Evolutionary conservation across 257 asterid genomes (phyloP).

Genomic region (Eucommia ulmoides): DNA sequence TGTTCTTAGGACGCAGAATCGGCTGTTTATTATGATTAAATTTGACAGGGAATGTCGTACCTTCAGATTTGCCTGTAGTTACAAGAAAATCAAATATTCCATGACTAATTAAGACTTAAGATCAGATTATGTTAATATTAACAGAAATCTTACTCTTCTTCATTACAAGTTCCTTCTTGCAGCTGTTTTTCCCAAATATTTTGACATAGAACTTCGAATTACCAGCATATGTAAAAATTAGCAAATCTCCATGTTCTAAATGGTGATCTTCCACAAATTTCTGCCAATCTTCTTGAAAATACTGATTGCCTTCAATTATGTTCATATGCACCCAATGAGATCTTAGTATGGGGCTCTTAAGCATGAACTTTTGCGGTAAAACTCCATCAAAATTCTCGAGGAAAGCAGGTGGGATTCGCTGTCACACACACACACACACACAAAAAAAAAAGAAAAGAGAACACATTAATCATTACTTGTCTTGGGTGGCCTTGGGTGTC

Average conservation of each 20-base stretch:
- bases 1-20: not conserved
- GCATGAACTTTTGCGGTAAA: slow-evolving; percentile 13
- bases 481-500: too few species aligned
- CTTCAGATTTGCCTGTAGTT: not conserved
- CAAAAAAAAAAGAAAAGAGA: too few species aligned
- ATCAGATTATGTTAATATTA: too few species aligned
- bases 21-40: not conserved
- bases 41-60: not conserved
- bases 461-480: too few species aligned
- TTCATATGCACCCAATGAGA: slow-evolving; percentile 15
- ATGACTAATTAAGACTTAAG: slow-evolving; percentile 2
- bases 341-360: not conserved
- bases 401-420: slow-evolving; percentile 29
- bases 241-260: slow-evolving; percentile 14
- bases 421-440: too few species aligned
- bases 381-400: slow-evolving; percentile 15
- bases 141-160: too few species aligned
- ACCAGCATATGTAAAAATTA: slow-evolving; percentile 14
- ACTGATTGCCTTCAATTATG: slow-evolving; percentile 11
- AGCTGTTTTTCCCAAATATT: slow-evolving; percentile 17
- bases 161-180: slow-evolving; percentile 4
- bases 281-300: slow-evolving; percentile 26
- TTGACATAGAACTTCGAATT: slow-evolving; percentile 15
- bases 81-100: not conserved
- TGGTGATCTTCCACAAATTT: slow-evolving; percentile 22